A percentile compares a stretch with the other conserved stretches of the same genome.
These are phyloP conservation scores for Hyphopichia pseudoburtonii DNA, from an alignment of 1,139 yeast genomes.

Conservation along the genomic window DNA sequence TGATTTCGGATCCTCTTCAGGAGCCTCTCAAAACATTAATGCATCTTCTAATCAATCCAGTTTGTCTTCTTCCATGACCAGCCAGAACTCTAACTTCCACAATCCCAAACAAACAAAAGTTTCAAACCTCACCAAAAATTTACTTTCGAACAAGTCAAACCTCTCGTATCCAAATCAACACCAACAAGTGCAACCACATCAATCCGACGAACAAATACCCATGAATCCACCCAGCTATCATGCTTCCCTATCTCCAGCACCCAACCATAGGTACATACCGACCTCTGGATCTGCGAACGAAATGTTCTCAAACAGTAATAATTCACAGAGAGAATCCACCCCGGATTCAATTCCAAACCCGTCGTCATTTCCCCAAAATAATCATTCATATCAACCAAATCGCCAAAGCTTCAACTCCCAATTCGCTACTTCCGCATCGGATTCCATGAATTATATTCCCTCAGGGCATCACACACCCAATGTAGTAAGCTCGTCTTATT, in stretches of 20 bases:
- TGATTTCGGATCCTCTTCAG: constrained; percentile 1
- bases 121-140: constrained; percentile 42
- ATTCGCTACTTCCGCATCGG: constrained; percentile 13
- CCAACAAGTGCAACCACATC: background rate
- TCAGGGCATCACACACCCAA: constrained; percentile 57
- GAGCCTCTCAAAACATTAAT: background rate
- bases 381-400: constrained; percentile 1
- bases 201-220: background rate
- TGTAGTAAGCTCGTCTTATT: constrained; percentile 49
- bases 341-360: too few relatives aligned
- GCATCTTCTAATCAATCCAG: background rate
- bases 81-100: background rate
- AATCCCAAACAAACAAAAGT: constrained; percentile 16
- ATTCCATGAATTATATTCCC: constrained; percentile 40
- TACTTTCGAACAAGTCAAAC: constrained; percentile 20
- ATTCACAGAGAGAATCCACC: too few relatives aligned
- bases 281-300: background rate
- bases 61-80: background rate
- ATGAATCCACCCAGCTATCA: constrained; percentile 4
- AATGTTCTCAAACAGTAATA: too few relatives aligned
- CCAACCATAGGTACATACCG: background rate
- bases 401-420: constrained; percentile 4
- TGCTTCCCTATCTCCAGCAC: constrained; percentile 1
- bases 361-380: background rate
- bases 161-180: background rate